Evolutionary conservation across 495 filamentous ascomycete genomes (phyloP), one percentile per base, ranked within the genome.

Genomic region (Podospora pseudoanserina): DNA sequence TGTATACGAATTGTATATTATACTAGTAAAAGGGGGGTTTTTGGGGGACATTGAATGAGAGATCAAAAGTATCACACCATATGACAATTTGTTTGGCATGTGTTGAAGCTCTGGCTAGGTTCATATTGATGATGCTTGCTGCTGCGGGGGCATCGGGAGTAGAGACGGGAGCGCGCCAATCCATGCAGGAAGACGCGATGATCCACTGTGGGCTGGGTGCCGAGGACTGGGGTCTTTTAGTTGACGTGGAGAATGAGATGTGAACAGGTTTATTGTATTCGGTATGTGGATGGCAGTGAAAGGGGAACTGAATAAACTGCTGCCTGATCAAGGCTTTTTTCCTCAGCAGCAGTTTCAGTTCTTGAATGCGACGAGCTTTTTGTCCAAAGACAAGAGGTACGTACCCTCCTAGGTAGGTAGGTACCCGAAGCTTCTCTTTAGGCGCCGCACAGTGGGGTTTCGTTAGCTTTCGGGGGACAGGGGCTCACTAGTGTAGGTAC

Each of bases 1-100:
- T 32, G 60, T 62, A 18, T 58, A 58, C 55, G 55, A 11, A 58
- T 15, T 58, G 55, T 58, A 58, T 26, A 58, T 49, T 49, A 49
- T 49, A 49, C 39, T 49, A 49, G 3, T 16, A 49, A 7, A 0
- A 11, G 39, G 15, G 39, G 2, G 39, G 11, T 11, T 49, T 13
- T 49, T 5, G 15, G 15, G 15, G 39, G 39, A 49, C 2, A 11
- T 49, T 11, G 39, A 49, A 49, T 49, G 39, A 3, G 15, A 49
- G 15, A 49, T 49, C 39, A 49, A 49, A 49, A 49, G 39, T 49
- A 16, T 49, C 15, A 49, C 39, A 16, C 13, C 39, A 3, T 49
- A 1, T 49, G 30, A 32, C 30, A 32, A 32, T 49, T 13, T 49
- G 39, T 11, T 5, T 49, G 39, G 39, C 39, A 18, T 49, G 39